Conservation (phyloP, 106 monocot species). For the Dendrobium chrysotoxum region DNA sequence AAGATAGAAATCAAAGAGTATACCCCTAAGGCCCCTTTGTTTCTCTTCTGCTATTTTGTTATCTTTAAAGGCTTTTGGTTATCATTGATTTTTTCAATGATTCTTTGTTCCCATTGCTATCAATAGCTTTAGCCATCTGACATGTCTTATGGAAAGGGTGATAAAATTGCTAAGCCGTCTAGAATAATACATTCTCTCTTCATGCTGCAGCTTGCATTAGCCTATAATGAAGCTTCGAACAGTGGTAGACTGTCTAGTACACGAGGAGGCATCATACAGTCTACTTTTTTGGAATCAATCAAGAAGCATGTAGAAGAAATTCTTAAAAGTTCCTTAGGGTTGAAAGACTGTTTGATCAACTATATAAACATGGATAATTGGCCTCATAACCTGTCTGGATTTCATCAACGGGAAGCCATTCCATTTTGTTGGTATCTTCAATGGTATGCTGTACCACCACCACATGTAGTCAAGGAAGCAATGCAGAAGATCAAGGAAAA, state of each 20-base stretch:
- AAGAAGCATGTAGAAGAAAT: slow-evolving; percentile 69
- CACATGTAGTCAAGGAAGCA: slow-evolving; percentile 37
- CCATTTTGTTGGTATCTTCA: slow-evolving; percentile 86
- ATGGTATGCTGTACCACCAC: slow-evolving; percentile 66
- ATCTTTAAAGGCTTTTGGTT: not conserved
- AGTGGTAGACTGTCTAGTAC: slow-evolving; percentile 36
- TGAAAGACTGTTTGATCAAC: slow-evolving; percentile 23
- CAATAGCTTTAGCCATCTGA: not conserved
- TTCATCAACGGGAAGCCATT: slow-evolving; percentile 23
- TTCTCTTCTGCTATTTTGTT: too few relatives aligned
- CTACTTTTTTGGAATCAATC: slow-evolving; percentile 71
- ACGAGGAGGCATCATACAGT: slow-evolving; percentile 54
- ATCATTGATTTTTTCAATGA: not conserved
- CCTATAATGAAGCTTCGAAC: slow-evolving; percentile 71
- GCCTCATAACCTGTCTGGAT: slow-evolving; percentile 21
- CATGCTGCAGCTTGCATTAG: slow-evolving; percentile 61
- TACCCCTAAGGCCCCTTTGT: too few relatives aligned
- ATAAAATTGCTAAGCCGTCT: too few relatives aligned
- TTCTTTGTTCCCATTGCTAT: not conserved
- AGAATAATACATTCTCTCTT: not conserved
- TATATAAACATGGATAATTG: slow-evolving; percentile 50
- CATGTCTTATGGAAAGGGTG: not conserved
- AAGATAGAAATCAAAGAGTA: too few relatives aligned
- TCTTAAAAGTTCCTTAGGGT: slow-evolving; percentile 17
- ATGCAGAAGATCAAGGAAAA: slow-evolving; percentile 38